phyloP scores from a whole-genome alignment of 345 rosid species.

The Pistacia integerrima region DNA sequence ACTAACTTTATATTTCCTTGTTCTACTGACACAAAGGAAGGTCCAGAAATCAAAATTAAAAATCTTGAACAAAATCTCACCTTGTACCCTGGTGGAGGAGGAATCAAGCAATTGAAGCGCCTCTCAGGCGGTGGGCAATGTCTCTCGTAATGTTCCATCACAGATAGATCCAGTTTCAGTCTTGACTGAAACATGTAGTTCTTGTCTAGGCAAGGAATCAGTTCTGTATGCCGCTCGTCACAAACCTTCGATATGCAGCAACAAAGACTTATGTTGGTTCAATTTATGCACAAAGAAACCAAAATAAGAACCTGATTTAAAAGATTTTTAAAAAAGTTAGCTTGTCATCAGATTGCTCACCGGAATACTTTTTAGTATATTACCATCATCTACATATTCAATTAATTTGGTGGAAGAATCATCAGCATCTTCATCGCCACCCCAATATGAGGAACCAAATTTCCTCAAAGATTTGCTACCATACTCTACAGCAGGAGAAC shows the following conservation, averaged over 20 bases:
- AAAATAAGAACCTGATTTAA: neutral
- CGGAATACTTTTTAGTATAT: constrained; percentile 12
- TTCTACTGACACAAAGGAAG: neutral
- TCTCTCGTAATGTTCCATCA: constrained; percentile 48
- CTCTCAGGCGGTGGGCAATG: constrained; percentile 34
- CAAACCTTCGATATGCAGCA: constrained; percentile 33
- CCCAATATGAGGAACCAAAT: constrained; percentile 21
- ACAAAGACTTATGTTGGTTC: neutral
- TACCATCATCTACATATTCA: neutral
- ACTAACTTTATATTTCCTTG: too few species aligned
- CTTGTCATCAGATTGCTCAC: constrained; percentile 11
- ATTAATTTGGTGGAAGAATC: constrained; percentile 12
- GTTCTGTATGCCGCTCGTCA: constrained; percentile 40
- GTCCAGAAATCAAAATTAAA: neutral
- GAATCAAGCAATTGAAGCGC: constrained; percentile 36
- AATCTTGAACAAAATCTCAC: constrained; percentile 22
- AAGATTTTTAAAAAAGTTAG: neutral
- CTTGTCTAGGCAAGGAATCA: constrained; percentile 49
- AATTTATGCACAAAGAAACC: neutral
- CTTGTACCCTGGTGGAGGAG: constrained; percentile 38
- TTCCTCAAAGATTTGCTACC: constrained; percentile 21
- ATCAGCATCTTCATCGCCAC: constrained; percentile 7
- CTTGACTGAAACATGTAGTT: constrained; percentile 41
- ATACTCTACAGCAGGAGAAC: constrained; percentile 16
- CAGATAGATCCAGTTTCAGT: constrained; percentile 40